Evolutionary conservation across 192 early-diverging fungal species (phyloP).

Genomic region (Entomortierella chlamydospora): DNA sequence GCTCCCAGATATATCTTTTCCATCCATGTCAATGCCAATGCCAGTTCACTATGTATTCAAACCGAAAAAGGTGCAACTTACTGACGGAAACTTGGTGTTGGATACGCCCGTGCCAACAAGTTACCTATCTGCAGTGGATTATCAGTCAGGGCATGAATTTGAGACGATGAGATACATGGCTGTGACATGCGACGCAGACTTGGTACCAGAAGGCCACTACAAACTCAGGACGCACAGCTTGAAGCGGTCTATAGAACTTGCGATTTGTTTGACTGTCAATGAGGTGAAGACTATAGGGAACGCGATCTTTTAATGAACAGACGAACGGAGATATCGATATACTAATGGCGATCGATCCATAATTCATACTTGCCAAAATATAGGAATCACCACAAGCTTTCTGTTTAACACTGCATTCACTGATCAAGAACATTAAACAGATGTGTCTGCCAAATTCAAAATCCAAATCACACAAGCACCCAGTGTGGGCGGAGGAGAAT

Average conservation of each 20-base stretch:
- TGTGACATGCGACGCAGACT: constrained; percentile 71
- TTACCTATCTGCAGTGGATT: constrained; percentile 64
- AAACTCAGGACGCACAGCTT: constrained; percentile 72
- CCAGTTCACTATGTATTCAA: constrained; percentile 45
- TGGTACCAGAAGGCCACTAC: constrained; percentile 69
- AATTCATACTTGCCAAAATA: constrained; percentile 15
- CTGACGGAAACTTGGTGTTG: constrained; percentile 74
- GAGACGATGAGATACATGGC: constrained; percentile 79
- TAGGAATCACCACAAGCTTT: constrained; percentile 53
- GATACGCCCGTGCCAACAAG: constrained; percentile 70
- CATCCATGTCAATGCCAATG: constrained; percentile 45
- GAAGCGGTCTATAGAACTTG: constrained; percentile 84
- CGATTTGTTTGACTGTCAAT: constrained; percentile 93
- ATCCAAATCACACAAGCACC: constrained; percentile 29
- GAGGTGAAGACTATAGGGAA: constrained; percentile 25
- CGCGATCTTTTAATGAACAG: neutral
- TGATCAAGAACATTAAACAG: constrained; percentile 45
- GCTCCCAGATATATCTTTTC: constrained; percentile 24
- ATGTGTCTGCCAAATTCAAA: constrained; percentile 38
- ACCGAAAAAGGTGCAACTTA: constrained; percentile 66
- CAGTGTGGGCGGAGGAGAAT: constrained; percentile 43
- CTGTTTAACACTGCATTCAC: constrained; percentile 44
- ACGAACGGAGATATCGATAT: neutral
- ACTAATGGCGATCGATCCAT: neutral
- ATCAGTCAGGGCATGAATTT: constrained; percentile 68